Conservation (phyloP, 78 protist genomes). For the Corallochytrium limacisporum region DNA sequence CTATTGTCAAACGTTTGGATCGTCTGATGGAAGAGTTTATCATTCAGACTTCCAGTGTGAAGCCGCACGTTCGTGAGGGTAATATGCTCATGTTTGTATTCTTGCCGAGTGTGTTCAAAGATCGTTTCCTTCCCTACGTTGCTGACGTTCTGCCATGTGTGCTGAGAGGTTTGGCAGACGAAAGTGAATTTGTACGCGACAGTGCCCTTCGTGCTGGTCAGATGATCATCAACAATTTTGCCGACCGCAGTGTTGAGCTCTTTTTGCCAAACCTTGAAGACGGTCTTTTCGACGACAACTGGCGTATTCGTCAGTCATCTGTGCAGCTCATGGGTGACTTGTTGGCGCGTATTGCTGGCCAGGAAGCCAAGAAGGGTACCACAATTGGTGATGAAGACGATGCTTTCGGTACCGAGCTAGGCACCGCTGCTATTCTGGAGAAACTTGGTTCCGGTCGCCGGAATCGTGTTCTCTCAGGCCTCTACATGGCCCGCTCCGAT, state of each 20-base stretch:
- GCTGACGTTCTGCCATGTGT: not conserved
- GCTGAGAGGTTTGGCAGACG: slow-evolving; percentile 67
- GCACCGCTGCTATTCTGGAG: not conserved
- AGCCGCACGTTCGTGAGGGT: slow-evolving; percentile 44
- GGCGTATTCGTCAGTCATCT: slow-evolving; percentile 70
- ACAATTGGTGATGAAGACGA: slow-evolving; percentile 6
- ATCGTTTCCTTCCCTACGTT: not conserved
- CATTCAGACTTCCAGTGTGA: slow-evolving; percentile 5
- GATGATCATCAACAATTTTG: slow-evolving; percentile 42
- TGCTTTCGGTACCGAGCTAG: slow-evolving; percentile 3
- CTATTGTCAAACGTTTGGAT: slow-evolving; percentile 39
- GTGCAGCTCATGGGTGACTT: slow-evolving; percentile 71
- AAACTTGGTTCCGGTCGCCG: slow-evolving; percentile 45
- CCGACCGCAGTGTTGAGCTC: slow-evolving; percentile 37
- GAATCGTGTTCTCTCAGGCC: slow-evolving; percentile 39
- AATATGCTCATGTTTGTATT: slow-evolving; percentile 7
- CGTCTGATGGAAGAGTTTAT: slow-evolving; percentile 34
- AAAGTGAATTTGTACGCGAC: slow-evolving; percentile 63
- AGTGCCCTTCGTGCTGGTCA: slow-evolving; percentile 67
- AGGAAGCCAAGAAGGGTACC: not conserved
- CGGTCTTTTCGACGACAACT: slow-evolving; percentile 53
- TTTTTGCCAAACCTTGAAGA: slow-evolving; percentile 57
- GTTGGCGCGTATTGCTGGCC: slow-evolving; percentile 30
- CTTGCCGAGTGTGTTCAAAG: slow-evolving; percentile 42
- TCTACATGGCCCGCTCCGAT: slow-evolving; percentile 70